These are phyloP conservation scores for Simmondsia chinensis DNA, from an alignment of 148 eudicot species.

Conservation along the genomic window DNA sequence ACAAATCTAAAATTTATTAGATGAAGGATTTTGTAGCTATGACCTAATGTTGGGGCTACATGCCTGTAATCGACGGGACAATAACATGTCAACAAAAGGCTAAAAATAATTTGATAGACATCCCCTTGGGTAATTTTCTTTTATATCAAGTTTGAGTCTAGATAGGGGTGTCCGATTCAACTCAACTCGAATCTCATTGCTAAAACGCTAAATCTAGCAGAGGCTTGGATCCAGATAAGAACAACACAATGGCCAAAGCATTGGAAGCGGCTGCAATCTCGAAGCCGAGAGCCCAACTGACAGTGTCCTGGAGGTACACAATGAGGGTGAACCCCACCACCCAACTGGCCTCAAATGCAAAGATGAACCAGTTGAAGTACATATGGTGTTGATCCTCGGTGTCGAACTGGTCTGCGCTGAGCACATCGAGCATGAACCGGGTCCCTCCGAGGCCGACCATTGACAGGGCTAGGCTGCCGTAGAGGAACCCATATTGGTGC, in stretches of 20 bases:
- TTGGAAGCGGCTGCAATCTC: conserved; percentile 17
- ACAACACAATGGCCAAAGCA: conserved; percentile 19
- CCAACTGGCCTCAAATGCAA: conserved; percentile 13
- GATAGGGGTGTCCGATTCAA: too few species aligned
- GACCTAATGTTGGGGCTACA: too few species aligned
- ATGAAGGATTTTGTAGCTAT: too few species aligned
- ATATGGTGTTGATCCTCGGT: conserved; percentile 14
- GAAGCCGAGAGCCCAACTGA: conserved; percentile 34
- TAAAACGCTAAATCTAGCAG: too few species aligned
- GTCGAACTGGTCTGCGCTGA: conserved; percentile 32
- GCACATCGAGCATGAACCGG: conserved; percentile 23
- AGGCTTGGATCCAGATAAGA: conserved; percentile 26
- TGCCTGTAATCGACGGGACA: too few species aligned
- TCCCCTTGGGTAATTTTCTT: too few species aligned
- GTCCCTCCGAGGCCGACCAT: conserved; percentile 35
- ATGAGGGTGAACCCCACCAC: conserved; percentile 21
- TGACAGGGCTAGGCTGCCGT: conserved; percentile 16
- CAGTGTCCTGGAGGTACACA: conserved; percentile 31
- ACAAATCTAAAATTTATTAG: too few species aligned
- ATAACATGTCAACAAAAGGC: too few species aligned
- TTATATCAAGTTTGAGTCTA: too few species aligned
- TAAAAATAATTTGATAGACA: too few species aligned
- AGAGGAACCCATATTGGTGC: conserved; percentile 22
- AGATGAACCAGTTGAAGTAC: conserved; percentile 36
- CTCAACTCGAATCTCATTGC: too few species aligned